A percentile compares a stretch with the other conserved stretches of the same genome.
phyloP scores from a whole-genome alignment of 306 rosid genomes.

The Hippophae rhamnoides region DNA sequence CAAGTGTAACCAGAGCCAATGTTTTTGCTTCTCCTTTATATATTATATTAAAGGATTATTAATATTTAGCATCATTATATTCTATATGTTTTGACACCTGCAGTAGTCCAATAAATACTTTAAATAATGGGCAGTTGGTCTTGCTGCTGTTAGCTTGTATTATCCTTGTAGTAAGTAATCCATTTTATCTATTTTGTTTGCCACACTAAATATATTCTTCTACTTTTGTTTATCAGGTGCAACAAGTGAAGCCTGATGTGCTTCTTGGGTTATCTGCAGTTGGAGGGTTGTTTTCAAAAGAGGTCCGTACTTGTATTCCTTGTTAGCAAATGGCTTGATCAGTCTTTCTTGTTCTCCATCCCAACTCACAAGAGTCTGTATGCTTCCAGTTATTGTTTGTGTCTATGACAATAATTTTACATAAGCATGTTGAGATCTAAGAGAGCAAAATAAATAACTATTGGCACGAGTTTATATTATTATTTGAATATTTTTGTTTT shows the following conservation, averaged over 20 bases:
- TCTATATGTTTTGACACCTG: neutral
- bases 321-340: neutral
- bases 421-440: no score
- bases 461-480: no score
- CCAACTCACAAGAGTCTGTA: neutral
- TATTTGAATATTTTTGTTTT: no score
- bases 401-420: no score
- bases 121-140: neutral
- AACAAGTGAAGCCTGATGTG: conserved; percentile 93
- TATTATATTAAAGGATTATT: neutral
- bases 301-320: conserved; percentile 41
- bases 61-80: neutral
- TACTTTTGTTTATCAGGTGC: conserved; percentile 50
- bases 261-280: conserved; percentile 98
- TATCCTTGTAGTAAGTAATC: neutral
- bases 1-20: neutral
- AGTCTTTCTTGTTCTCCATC: neutral
- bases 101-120: neutral
- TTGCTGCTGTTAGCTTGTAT: neutral
- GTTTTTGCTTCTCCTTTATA: neutral
- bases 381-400: no score
- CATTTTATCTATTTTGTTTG: neutral
- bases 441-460: no score
- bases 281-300: conserved; percentile 91
- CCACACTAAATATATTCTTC: conserved; percentile 12